phyloP scores from a whole-genome alignment of 179 eudicot species.

The Vitellaria paradoxa region DNA sequence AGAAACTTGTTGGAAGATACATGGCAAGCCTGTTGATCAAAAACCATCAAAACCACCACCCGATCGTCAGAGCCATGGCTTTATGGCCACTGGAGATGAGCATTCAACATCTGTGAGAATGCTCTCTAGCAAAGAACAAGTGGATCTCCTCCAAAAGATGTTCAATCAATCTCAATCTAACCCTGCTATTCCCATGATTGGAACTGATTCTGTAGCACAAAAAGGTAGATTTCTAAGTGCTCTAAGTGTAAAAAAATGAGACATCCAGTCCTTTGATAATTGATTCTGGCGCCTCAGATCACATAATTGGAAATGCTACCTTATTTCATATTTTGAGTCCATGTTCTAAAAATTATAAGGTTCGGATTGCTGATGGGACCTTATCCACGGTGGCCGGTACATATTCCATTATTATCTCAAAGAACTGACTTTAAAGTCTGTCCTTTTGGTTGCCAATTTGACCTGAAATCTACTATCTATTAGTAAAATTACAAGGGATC shows the following conservation, averaged over 20 bases:
- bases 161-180: background rate
- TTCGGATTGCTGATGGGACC: background rate
- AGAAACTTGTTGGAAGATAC: background rate
- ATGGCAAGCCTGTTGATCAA: background rate
- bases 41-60: background rate
- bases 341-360: background rate
- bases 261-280: background rate
- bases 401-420: background rate
- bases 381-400: background rate
- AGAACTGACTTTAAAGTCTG: background rate
- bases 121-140: background rate
- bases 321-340: background rate
- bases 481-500: background rate
- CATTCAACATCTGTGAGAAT: background rate
- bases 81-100: background rate
- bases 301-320: background rate
- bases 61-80: background rate
- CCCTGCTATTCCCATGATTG: background rate
- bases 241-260: background rate
- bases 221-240: background rate
- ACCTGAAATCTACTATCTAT: background rate
- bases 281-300: background rate
- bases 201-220: background rate
- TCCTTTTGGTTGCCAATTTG: background rate
- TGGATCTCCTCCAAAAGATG: background rate